Conservation (phyloP, 371 early-diverging fungal species). For the Funneliformis caledonium region DNA sequence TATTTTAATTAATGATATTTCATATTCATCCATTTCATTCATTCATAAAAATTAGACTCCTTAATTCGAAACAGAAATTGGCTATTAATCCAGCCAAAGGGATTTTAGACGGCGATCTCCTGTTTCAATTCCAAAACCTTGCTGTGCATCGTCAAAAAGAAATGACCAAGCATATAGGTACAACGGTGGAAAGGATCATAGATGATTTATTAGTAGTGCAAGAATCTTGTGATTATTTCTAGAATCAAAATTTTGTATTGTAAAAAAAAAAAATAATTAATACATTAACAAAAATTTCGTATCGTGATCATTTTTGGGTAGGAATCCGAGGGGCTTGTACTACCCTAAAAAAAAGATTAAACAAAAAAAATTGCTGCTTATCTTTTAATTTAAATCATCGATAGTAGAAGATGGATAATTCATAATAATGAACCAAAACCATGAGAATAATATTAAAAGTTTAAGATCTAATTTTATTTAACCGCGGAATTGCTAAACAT, state of each 20-base stretch:
- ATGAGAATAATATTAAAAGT: too few relatives aligned
- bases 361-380: too few relatives aligned
- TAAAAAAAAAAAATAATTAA: not conserved
- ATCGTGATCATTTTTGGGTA: too few relatives aligned
- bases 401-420: too few relatives aligned
- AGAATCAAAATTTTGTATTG: constrained; percentile 33
- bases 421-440: too few relatives aligned
- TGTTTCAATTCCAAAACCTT: constrained; percentile 74
- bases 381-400: too few relatives aligned
- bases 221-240: constrained; percentile 77
- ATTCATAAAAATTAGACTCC: constrained; percentile 42
- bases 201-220: constrained; percentile 80
- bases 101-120: constrained; percentile 86
- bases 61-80: constrained; percentile 67
- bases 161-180: constrained; percentile 88
- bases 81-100: constrained; percentile 67
- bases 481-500: too few relatives aligned
- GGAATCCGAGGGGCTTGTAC: too few relatives aligned
- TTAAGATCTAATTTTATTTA: too few relatives aligned
- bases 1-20: not conserved
- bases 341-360: too few relatives aligned
- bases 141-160: constrained; percentile 77
- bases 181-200: constrained; percentile 78
- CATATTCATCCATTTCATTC: not conserved
- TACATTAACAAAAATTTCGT: too few relatives aligned